Evolutionary conservation across 2,329 filamentous ascomycete genomes (phyloP).

Genomic region (Trichophyton equinum): DNA sequence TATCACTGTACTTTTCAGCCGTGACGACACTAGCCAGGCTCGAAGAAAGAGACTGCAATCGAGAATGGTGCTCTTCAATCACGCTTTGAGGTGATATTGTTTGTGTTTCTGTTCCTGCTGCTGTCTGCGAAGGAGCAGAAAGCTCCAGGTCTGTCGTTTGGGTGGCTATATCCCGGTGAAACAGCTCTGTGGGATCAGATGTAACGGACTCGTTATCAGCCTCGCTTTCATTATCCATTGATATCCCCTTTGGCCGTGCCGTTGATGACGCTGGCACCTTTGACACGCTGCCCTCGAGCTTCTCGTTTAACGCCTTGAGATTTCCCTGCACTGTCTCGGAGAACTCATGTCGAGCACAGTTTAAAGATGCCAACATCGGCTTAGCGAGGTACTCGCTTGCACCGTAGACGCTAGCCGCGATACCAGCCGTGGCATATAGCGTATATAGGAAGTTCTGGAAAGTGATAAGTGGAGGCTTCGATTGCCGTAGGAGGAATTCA

Average conservation of each 20-base stretch:
- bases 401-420: slow-evolving; percentile 45
- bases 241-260: slow-evolving; percentile 14
- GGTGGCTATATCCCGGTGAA: slow-evolving; percentile 50
- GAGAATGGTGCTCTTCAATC: slow-evolving; percentile 30
- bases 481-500: slow-evolving; percentile 48
- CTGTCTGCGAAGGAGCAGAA: slow-evolving; percentile 15
- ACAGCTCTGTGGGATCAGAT: slow-evolving; percentile 52
- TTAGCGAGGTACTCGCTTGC: slow-evolving; percentile 47
- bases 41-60: slow-evolving; percentile 39
- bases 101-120: slow-evolving; percentile 16
- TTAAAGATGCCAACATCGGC: slow-evolving; percentile 45
- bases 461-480: slow-evolving; percentile 49
- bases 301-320: slow-evolving; percentile 44
- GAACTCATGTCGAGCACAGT: slow-evolving; percentile 46
- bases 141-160: slow-evolving; percentile 43
- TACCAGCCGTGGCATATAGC: slow-evolving; percentile 43
- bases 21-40: slow-evolving; percentile 39
- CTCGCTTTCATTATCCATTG: slow-evolving; percentile 25
- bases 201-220: slow-evolving; percentile 36
- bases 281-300: slow-evolving; percentile 41
- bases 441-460: slow-evolving; percentile 44
- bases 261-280: slow-evolving; percentile 33
- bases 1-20: slow-evolving; percentile 25
- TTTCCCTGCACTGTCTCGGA: slow-evolving; percentile 40
- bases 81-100: slow-evolving; percentile 13